Percentiles rank a stretch among this genome's conserved stretches.
Conservation (phyloP, 2,329 filamentous ascomycete species). For the Madurella mycetomatis region DNA sequence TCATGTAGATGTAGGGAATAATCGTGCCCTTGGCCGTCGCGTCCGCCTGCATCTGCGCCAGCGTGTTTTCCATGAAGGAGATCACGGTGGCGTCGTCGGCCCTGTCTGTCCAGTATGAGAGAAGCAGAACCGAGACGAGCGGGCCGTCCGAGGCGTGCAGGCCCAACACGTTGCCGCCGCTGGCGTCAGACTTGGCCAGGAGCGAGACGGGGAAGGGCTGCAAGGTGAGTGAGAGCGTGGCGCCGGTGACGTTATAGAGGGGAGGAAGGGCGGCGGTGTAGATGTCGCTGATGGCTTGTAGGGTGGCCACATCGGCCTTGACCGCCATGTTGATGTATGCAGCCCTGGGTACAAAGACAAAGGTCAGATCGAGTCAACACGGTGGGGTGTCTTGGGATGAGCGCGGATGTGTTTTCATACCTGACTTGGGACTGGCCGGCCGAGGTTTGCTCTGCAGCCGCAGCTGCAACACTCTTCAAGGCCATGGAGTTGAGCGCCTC, state of each 20-base stretch:
- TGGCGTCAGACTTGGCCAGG: constrained; percentile 8
- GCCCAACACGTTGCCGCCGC: constrained; percentile 22
- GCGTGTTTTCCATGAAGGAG: constrained; percentile 1
- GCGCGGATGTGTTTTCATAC: not conserved
- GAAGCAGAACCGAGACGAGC: constrained; percentile 17
- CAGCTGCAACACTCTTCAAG: constrained; percentile 1
- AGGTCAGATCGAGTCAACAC: not conserved
- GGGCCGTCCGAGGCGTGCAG: constrained; percentile 18
- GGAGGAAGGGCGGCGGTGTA: constrained; percentile 13
- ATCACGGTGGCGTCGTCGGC: constrained; percentile 20
- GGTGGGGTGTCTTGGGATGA: not conserved
- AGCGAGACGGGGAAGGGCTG: constrained; percentile 22
- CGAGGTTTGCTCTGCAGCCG: constrained; percentile 1
- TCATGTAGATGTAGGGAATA: constrained; percentile 23
- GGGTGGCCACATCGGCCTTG: constrained; percentile 14
- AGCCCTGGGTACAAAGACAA: constrained; percentile 1
- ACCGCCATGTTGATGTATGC: constrained; percentile 17
- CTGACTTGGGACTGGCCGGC: not conserved
- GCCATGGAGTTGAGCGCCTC: constrained; percentile 2
- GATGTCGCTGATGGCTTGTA: constrained; percentile 13
- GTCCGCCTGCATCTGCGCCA: constrained; percentile 17
- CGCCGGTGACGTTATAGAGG: constrained; percentile 17
- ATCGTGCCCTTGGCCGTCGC: constrained; percentile 13
- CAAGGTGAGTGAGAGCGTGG: constrained; percentile 21
- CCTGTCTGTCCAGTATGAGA: constrained; percentile 19